These are phyloP conservation scores for Crotalaria pallida DNA, from an alignment of 306 rosid genomes.

Conservation along the genomic window DNA sequence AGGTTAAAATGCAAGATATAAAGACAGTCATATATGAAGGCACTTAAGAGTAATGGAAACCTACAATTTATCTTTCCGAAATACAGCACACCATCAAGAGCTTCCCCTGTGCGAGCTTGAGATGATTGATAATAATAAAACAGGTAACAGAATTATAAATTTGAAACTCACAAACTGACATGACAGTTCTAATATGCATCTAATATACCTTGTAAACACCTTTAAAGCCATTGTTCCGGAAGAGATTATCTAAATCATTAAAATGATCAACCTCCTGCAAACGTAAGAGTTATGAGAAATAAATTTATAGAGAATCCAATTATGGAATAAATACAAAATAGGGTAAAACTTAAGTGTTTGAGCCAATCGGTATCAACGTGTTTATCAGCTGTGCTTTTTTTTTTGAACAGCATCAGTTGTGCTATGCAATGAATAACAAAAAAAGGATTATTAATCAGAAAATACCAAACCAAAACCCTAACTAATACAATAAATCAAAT, in stretches of 20 bases:
- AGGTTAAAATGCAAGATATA: not conserved
- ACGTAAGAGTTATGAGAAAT: constrained; percentile 26
- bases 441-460: constrained; percentile 3
- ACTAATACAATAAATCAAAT: too few relatives aligned
- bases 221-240: constrained; percentile 60
- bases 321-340: constrained; percentile 2
- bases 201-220: constrained; percentile 78
- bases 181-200: not conserved
- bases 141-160: constrained; percentile 9
- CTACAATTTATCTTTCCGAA: constrained; percentile 83
- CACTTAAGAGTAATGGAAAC: constrained; percentile 21
- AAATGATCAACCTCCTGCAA: constrained; percentile 91
- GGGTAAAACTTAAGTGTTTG: not conserved
- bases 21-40: too few relatives aligned
- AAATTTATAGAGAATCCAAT: not conserved
- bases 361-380: not conserved
- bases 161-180: not conserved
- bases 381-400: too few relatives aligned
- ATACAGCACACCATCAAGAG: constrained; percentile 81
- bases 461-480: too few relatives aligned
- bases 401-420: too few relatives aligned
- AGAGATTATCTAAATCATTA: constrained; percentile 49
- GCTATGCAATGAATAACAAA: not conserved
- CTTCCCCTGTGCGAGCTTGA: constrained; percentile 87
- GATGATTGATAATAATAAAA: constrained; percentile 14